Evolutionary conservation across 108 stramenopile species (phyloP).

Genomic region (Parietichytrium sp.): DNA sequence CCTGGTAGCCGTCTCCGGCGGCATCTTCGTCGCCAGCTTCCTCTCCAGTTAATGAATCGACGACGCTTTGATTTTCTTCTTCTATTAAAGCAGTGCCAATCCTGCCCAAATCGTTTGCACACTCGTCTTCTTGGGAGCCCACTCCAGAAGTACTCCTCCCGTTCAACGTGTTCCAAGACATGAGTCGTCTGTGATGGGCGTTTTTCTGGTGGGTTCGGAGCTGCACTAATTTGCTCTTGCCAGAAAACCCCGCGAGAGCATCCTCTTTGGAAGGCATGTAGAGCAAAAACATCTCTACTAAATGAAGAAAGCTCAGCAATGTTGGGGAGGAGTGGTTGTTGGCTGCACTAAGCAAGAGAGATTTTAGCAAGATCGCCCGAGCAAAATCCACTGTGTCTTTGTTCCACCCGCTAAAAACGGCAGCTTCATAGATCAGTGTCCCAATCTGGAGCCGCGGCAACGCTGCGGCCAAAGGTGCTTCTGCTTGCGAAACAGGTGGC

Average conservation of each 20-base stretch:
- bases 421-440: background rate
- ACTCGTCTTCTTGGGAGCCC: too few relatives aligned
- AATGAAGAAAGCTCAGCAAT: background rate
- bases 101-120: too few relatives aligned
- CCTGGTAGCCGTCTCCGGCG: background rate
- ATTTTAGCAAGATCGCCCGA: background rate
- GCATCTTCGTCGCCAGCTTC: background rate
- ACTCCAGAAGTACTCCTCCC: too few relatives aligned
- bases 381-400: background rate
- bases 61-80: too few relatives aligned
- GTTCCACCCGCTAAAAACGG: background rate
- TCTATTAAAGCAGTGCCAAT: too few relatives aligned
- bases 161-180: too few relatives aligned
- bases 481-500: too few relatives aligned
- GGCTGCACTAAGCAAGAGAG: background rate
- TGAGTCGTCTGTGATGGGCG: too few relatives aligned
- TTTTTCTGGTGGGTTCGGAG: too few relatives aligned
- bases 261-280: background rate
- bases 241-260: background rate
- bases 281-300: conserved; percentile 6
- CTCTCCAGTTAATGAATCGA: too few relatives aligned
- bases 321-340: background rate
- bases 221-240: too few relatives aligned
- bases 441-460: background rate
- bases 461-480: too few relatives aligned